phyloP scores from a whole-genome alignment of 2,329 filamentous ascomycete species.

The Stylonectria norvegica region DNA sequence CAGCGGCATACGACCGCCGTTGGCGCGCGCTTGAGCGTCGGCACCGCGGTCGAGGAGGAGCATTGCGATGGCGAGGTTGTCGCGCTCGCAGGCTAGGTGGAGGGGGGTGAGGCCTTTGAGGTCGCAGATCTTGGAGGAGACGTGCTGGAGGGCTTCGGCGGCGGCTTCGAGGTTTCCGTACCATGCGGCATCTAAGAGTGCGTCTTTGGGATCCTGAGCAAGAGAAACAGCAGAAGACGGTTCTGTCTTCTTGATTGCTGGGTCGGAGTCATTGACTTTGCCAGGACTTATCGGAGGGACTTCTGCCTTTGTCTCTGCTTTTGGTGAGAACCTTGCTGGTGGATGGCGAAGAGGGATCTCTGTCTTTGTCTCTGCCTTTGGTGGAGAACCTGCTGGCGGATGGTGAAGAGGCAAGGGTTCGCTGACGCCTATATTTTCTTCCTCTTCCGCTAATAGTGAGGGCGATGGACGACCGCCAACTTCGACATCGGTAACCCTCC shows the following conservation, averaged over 20 bases:
- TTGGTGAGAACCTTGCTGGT: no score
- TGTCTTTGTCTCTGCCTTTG: no score
- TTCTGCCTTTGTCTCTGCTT: no score
- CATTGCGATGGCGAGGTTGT: slow-evolving; percentile 33
- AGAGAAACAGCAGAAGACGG: background rate
- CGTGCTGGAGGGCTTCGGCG: slow-evolving; percentile 21
- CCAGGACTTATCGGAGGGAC: no score
- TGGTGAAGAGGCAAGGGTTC: no score
- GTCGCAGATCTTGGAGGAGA: slow-evolving; percentile 26
- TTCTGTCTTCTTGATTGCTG: no score
- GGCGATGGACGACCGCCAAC: slow-evolving; percentile 7
- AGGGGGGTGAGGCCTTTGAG: slow-evolving; percentile 29
- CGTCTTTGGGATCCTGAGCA: slow-evolving; percentile 20
- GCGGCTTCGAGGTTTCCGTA: slow-evolving; percentile 29
- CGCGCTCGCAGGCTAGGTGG: slow-evolving; percentile 31
- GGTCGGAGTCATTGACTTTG: no score
- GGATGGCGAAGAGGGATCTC: no score
- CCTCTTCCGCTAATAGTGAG: slow-evolving; percentile 2
- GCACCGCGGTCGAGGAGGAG: slow-evolving; percentile 30
- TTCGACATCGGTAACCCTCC: no score
- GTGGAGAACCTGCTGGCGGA: no score
- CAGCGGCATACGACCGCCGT: slow-evolving; percentile 31
- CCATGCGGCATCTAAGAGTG: slow-evolving; percentile 33
- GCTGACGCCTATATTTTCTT: slow-evolving; percentile 8
- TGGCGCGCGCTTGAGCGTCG: slow-evolving; percentile 25